Base-by-base conservation (phyloP, 345 rosid genomes). In the Punica granatum region DNA sequence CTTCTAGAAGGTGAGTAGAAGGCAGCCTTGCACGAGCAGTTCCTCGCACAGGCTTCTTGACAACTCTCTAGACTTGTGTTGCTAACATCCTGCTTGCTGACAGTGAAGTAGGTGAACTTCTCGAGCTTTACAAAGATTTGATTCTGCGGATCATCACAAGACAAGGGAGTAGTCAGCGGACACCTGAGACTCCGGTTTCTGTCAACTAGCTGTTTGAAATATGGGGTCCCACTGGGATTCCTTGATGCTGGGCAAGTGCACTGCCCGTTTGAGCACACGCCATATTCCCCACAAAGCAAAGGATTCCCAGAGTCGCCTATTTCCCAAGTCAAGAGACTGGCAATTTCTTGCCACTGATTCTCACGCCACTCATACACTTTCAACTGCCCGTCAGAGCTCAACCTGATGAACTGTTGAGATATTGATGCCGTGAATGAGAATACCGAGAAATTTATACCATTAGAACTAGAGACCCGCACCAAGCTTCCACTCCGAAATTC, bases 11-110 rank as follows among this genome's bases (percentile, higher is more conserved):
- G 12, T 2, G 4, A 14, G 31, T n/a, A 74, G 26, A 71, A 15
- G 10, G 73, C 73, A 34, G 75, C 81, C 63, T 71, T 73, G 70
- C 83, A 74, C 0, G 78, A 65, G 21, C 82, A 78, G 18, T 69
- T 78, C 4, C 37, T 56, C 3, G 18, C 30, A 7, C 74, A 78
- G 0, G 69, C 67, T 33, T 41, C 25, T 37, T 63, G 61, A 51
- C 81, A 76, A 4, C 36, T 61, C 65, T 64, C 67, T 3, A 3
- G 30, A 61, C 42, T 63, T 19, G 25, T 49, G 4, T 13, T 7
- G n/a, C 12, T 7, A 1, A 28, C 41, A 14, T 12, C 32, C 30
- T 0, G 23, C 15, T 19, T n/a, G n/a, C n/a, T 59, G 53, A 42
- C 18, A 53, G 14, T 1, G 64, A 68, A 68, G 51, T 6, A 19